A percentile compares a stretch with the other conserved stretches of the same genome.
Conservation (phyloP, 148 eudicot species). For the Cornus kousa region DNA sequence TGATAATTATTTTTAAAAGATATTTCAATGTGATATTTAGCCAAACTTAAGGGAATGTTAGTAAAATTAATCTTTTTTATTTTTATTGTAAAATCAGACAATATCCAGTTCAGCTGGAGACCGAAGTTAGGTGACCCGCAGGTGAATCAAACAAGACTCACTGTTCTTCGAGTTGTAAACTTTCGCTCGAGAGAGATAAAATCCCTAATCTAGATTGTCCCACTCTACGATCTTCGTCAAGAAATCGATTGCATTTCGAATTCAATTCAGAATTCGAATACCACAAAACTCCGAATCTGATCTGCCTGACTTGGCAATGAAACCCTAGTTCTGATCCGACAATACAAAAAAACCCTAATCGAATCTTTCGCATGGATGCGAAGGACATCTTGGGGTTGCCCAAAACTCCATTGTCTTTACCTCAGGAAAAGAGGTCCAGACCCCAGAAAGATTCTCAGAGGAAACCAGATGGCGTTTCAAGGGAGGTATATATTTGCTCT, state of each 20-base stretch:
- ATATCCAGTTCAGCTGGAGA: no score
- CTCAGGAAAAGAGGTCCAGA: slow-evolving; percentile 71
- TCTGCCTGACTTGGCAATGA: neutral
- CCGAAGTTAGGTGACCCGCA: neutral
- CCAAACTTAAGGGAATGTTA: no score
- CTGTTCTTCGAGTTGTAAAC: neutral
- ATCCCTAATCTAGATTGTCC: neutral
- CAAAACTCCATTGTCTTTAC: slow-evolving; percentile 37
- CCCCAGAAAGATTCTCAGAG: slow-evolving; percentile 84
- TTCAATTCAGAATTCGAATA: neutral
- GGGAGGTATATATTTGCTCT: slow-evolving; percentile 44
- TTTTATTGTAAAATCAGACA: no score
- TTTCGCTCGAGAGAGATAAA: slow-evolving; percentile 7
- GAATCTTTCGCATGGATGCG: slow-evolving; percentile 60
- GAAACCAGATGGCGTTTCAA: slow-evolving; percentile 90
- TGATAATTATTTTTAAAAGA: no score
- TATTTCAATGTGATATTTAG: no score
- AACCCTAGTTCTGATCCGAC: neutral
- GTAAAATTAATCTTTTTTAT: no score
- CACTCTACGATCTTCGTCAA: neutral
- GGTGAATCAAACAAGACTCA: neutral
- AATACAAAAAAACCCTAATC: slow-evolving; percentile 23
- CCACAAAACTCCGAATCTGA: neutral
- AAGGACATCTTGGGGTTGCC: slow-evolving; percentile 84
- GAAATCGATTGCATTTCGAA: neutral